Conservation (phyloP, 306 rosid species). For the Inga leiocalycina region DNA sequence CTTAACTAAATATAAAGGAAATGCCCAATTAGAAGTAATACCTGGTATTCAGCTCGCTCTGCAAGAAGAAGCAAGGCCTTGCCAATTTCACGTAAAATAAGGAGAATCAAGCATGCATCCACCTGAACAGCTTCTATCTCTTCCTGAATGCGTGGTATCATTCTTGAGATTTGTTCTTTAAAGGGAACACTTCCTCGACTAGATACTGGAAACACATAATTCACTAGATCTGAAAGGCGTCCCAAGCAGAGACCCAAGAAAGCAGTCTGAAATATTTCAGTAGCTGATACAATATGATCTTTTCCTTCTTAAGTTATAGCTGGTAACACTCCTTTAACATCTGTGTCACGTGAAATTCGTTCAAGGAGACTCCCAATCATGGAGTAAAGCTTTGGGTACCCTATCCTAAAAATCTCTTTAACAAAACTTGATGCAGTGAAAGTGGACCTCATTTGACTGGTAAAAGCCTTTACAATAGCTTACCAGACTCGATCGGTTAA, state of each 20-base stretch:
- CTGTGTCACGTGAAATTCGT: constrained; percentile 90
- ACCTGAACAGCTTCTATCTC: constrained; percentile 95
- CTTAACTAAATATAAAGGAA: neutral
- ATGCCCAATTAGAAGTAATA: constrained; percentile 24
- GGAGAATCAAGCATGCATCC: constrained; percentile 94
- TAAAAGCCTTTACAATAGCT: constrained; percentile 90
- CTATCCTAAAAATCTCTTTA: constrained; percentile 88
- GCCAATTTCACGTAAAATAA: constrained; percentile 94
- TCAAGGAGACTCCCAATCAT: constrained; percentile 96
- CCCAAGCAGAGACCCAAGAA: constrained; percentile 87
- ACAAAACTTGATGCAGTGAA: constrained; percentile 98
- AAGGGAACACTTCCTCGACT: constrained; percentile 96
- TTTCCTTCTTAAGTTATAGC: constrained; percentile 83
- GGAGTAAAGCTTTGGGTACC: constrained; percentile 90
- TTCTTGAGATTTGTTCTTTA: constrained; percentile 85
- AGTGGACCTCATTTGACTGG: constrained; percentile 95
- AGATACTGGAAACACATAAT: constrained; percentile 85
- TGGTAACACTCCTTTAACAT: constrained; percentile 89
- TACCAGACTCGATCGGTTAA: constrained; percentile 92
- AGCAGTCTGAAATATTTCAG: constrained; percentile 91
- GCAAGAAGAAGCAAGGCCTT: constrained; percentile 86
- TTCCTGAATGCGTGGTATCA: constrained; percentile 83
- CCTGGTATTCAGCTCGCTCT: constrained; percentile 92
- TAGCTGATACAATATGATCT: constrained; percentile 76
- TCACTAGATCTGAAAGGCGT: constrained; percentile 96